A percentile compares a stretch with the other conserved stretches of the same genome.
Evolutionary conservation across 495 filamentous ascomycete species (phyloP).

Genomic region (Annulohypoxylon bovei): DNA sequence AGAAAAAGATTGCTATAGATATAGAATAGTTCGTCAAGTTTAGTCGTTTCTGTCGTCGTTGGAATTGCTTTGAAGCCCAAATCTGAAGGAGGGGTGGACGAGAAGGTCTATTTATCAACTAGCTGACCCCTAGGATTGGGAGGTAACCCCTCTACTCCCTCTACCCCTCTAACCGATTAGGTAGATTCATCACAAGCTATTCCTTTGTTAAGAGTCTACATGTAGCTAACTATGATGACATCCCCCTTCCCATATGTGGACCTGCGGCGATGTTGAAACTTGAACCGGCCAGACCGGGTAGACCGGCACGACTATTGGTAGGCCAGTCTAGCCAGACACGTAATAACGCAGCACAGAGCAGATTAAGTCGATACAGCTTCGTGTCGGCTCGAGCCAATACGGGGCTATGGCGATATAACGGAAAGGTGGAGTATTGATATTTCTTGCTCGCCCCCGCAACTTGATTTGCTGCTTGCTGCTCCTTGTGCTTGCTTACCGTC

Average conservation of each 20-base stretch:
- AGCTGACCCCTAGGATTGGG: background rate
- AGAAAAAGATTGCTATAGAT: background rate
- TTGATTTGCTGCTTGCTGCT: slow-evolving; percentile 16
- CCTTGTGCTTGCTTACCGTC: slow-evolving; percentile 3
- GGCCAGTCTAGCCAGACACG: slow-evolving; percentile 15
- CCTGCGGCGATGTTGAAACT: slow-evolving; percentile 27
- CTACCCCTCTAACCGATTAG: background rate
- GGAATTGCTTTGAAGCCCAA: slow-evolving; percentile 1
- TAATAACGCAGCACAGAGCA: slow-evolving; percentile 20
- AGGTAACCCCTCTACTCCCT: background rate
- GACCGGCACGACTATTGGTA: slow-evolving; percentile 27
- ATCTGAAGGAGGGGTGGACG: background rate
- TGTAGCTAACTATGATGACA: slow-evolving; percentile 30
- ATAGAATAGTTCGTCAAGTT: background rate
- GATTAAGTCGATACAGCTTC: slow-evolving; percentile 14
- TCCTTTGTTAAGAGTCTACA: slow-evolving; percentile 14
- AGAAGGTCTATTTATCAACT: slow-evolving; percentile 6
- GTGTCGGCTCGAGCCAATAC: slow-evolving; percentile 10
- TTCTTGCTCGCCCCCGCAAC: slow-evolving; percentile 23
- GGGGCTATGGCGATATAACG: slow-evolving; percentile 23
- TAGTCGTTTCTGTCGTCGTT: slow-evolving; percentile 8
- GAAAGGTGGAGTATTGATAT: slow-evolving; percentile 22
- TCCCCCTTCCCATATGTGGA: slow-evolving; percentile 22
- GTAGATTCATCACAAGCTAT: slow-evolving; percentile 12
- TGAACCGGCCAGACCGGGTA: slow-evolving; percentile 30